phyloP scores from a whole-genome alignment of 164 flowering plant species.

The Taxillus chinensis region DNA sequence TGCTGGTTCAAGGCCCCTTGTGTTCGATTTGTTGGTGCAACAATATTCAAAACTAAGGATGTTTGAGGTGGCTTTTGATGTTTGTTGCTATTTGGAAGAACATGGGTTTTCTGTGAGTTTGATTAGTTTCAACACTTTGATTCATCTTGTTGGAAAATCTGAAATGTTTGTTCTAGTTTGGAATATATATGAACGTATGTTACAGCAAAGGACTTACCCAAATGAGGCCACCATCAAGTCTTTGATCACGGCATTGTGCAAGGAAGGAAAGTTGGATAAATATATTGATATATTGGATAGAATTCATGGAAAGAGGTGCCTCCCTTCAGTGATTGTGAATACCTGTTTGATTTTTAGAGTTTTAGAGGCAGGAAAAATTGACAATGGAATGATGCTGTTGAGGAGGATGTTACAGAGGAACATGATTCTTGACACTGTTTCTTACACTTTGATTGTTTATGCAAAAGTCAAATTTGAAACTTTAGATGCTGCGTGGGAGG shows the following conservation, averaged over 20 bases:
- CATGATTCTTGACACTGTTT: constrained; percentile 55
- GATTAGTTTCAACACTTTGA: constrained; percentile 48
- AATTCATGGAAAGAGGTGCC: constrained; percentile 56
- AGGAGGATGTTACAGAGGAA: constrained; percentile 69
- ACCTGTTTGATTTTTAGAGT: constrained; percentile 44
- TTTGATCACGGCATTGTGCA: constrained; percentile 60
- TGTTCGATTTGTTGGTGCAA: constrained; percentile 71
- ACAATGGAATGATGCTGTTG: constrained; percentile 44
- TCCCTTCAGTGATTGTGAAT: constrained; percentile 60
- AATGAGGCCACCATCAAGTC: constrained; percentile 42
- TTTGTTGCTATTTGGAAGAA: constrained; percentile 40
- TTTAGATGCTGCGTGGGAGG: constrained; percentile 31
- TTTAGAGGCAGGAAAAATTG: constrained; percentile 48
- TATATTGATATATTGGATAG: constrained; percentile 43
- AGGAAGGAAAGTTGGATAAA: constrained; percentile 59
- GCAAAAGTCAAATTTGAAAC: constrained; percentile 35
- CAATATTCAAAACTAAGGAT: constrained; percentile 61
- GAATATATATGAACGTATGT: constrained; percentile 69
- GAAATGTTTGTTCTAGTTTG: constrained; percentile 36
- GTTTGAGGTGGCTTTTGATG: constrained; percentile 41
- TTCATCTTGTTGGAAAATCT: constrained; percentile 52
- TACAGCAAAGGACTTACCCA: constrained; percentile 45
- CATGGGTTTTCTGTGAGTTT: constrained; percentile 47
- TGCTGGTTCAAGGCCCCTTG: constrained; percentile 31
- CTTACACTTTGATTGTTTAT: constrained; percentile 51